Evolutionary conservation across 805 yeast species (phyloP).

Genomic region (Cyberlindnera nakhonratchasimensis): DNA sequence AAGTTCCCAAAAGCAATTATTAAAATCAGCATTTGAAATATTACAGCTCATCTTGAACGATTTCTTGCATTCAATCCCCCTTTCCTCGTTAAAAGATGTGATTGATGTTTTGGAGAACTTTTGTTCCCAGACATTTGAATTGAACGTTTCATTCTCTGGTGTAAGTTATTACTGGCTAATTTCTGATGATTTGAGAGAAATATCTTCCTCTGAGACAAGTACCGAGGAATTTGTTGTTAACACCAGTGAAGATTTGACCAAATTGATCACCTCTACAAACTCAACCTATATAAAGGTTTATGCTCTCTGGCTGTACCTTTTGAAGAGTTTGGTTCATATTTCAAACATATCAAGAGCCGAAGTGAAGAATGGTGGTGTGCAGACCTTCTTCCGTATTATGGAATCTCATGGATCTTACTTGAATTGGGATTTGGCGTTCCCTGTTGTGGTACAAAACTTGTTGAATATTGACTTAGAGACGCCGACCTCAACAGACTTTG

Average conservation of each 20-base stretch:
- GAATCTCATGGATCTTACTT: conserved; percentile 63
- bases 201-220: conserved; percentile 1
- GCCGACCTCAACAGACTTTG: conserved; percentile 25
- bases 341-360: conserved; percentile 67
- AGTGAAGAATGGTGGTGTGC: conserved; percentile 86
- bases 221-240: conserved; percentile 17
- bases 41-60: conserved; percentile 83
- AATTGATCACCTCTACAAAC: conserved; percentile 24
- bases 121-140: conserved; percentile 64
- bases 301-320: conserved; percentile 60
- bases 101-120: conserved; percentile 72
- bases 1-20: conserved; percentile 34
- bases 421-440: conserved; percentile 68
- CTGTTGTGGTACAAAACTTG: conserved; percentile 57
- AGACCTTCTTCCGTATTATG: conserved; percentile 79
- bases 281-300: conserved; percentile 30
- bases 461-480: conserved; percentile 27
- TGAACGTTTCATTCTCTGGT: conserved; percentile 87
- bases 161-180: conserved; percentile 90
- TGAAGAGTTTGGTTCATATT: conserved; percentile 58
- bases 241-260: conserved; percentile 25
- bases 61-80: conserved; percentile 70
- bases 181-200: conserved; percentile 62
- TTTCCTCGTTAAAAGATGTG: conserved; percentile 55
- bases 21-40: conserved; percentile 73